These are phyloP conservation scores for Tephrocybe sp. DNA, from an alignment of 768 basidiomycete species.

Conservation along the genomic window DNA sequence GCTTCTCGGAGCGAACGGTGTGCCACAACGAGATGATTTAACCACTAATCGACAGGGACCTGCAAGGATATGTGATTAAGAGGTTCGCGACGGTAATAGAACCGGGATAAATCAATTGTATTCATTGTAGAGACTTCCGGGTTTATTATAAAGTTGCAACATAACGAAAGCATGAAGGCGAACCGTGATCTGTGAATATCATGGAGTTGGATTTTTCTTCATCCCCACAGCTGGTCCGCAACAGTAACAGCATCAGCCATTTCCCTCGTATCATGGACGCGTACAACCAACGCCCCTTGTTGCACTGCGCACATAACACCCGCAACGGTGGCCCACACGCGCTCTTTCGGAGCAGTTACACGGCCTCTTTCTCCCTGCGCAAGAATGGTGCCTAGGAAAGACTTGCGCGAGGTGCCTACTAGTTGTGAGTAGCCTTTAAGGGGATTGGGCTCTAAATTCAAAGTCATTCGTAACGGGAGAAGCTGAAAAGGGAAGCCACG, in stretches of 20 bases:
- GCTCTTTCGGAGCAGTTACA: constrained; percentile 60
- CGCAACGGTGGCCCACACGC: constrained; percentile 79
- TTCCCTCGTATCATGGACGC: constrained; percentile 80
- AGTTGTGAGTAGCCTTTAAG: constrained; percentile 64
- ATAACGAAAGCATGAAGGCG: not conserved
- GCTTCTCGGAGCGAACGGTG: not conserved
- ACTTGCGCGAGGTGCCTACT: constrained; percentile 82
- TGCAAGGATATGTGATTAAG: not conserved
- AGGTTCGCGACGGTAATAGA: not conserved
- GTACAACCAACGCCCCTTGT: constrained; percentile 68
- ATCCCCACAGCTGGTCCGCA: constrained; percentile 57
- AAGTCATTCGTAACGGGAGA: not conserved
- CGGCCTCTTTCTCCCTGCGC: constrained; percentile 49
- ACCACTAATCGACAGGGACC: no score
- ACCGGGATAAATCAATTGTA: not conserved
- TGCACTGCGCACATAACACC: constrained; percentile 73
- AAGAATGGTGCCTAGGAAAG: constrained; percentile 74
- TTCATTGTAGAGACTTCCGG: not conserved
- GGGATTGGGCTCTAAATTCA: constrained; percentile 37
- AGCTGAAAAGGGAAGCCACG: constrained; percentile 7
- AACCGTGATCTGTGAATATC: not conserved
- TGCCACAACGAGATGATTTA: constrained; percentile 6
- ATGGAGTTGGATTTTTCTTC: no score
- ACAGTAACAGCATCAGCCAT: constrained; percentile 76
- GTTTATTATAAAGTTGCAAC: not conserved